Conservation (phyloP, 345 rosid species). For the Citrus sp. region DNA sequence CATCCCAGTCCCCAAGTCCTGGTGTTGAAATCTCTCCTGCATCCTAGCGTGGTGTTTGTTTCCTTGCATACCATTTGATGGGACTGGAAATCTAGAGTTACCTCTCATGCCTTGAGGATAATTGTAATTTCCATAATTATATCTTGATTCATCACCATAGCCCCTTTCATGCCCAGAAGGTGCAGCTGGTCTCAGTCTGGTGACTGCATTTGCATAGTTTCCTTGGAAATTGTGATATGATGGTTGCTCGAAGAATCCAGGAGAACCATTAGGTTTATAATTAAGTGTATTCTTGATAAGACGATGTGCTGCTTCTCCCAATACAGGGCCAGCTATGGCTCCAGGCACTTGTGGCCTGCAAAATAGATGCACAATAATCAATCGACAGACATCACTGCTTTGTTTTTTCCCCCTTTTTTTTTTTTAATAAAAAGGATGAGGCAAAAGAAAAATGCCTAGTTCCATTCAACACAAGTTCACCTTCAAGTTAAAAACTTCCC, state of each 20-base stretch:
- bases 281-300: conserved; percentile 91
- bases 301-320: conserved; percentile 98
- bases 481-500: background rate
- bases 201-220: conserved; percentile 27
- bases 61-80: conserved; percentile 45
- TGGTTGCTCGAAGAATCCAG: conserved; percentile 45
- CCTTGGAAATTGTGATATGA: conserved; percentile 38
- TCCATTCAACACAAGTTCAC: background rate
- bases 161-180: conserved; percentile 55
- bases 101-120: conserved; percentile 36
- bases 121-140: conserved; percentile 41
- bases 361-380: conserved; percentile 7
- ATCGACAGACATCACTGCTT: background rate
- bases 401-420: rapidly evolving
- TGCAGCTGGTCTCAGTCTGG: conserved; percentile 55
- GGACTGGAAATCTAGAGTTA: conserved; percentile 37
- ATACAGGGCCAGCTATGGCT: conserved; percentile 62
- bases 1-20: conserved; percentile 46
- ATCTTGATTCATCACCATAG: conserved; percentile 37
- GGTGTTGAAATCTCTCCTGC: conserved; percentile 42
- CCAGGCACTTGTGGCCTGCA: conserved; percentile 81
- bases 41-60: conserved; percentile 35
- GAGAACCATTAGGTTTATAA: conserved; percentile 55
- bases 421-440: no score
- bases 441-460: background rate